These are phyloP conservation scores for Aureobasidium sp. DNA, from an alignment of 2,329 filamentous ascomycete species.

Conservation along the genomic window DNA sequence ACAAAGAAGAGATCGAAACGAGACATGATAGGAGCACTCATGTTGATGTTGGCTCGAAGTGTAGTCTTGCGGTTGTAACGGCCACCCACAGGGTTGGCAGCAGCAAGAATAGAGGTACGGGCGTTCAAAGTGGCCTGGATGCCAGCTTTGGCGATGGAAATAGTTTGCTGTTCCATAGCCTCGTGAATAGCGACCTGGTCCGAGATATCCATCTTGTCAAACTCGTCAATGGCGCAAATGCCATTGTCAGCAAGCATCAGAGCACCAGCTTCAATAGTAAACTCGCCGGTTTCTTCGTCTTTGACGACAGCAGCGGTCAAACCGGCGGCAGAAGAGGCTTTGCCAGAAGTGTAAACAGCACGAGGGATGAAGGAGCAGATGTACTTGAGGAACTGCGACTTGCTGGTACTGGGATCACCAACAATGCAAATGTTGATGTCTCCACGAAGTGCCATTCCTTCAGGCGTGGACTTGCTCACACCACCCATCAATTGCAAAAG, in stretches of 20 bases:
- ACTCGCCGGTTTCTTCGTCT: conserved; percentile 96
- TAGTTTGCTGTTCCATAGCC: conserved; percentile 99
- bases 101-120: conserved; percentile 87
- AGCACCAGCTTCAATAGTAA: conserved; percentile 96
- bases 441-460: conserved; percentile 91
- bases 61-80: conserved; percentile 97
- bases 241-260: conserved; percentile 96
- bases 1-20: conserved; percentile 99
- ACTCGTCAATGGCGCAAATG: conserved; percentile 97
- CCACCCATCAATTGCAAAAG: conserved; percentile 93
- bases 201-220: conserved; percentile 98
- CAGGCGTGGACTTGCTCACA: conserved; percentile 81
- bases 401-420: conserved; percentile 91
- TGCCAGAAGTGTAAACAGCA: conserved; percentile 94
- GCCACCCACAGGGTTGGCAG: conserved; percentile 90
- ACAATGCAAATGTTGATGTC: conserved; percentile 99
- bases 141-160: conserved; percentile 95
- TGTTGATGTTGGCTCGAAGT: conserved; percentile 90
- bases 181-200: conserved; percentile 99
- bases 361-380: conserved; percentile 94
- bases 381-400: conserved; percentile 97
- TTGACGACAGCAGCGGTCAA: conserved; percentile 95
- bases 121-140: conserved; percentile 98
- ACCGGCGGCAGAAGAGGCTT: conserved; percentile 94
- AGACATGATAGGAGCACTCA: conserved; percentile 98